phyloP scores from a whole-genome alignment of 768 basidiomycete genomes.

The Imleria badia region DNA sequence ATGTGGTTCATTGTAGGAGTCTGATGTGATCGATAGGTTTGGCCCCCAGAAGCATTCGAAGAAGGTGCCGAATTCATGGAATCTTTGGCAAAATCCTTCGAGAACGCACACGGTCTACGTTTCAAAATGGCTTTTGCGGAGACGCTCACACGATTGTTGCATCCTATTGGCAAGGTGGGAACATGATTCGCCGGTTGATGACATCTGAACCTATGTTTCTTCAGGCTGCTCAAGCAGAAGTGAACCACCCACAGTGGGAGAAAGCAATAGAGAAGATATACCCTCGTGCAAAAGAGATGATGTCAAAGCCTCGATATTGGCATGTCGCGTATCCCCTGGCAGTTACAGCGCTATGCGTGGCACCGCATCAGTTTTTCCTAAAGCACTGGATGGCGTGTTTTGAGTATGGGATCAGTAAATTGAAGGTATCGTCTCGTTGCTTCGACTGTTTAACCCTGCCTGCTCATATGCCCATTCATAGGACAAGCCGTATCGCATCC shows the following conservation, averaged over 20 bases:
- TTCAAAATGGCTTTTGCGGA: conserved; percentile 88
- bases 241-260: conserved; percentile 93
- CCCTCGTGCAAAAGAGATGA: conserved; percentile 81
- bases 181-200: background rate
- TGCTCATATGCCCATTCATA: conserved; percentile 29
- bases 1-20: background rate
- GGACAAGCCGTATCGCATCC: conserved; percentile 73
- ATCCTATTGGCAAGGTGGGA: conserved; percentile 83
- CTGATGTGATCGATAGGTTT: conserved; percentile 55
- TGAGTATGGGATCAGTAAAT: conserved; percentile 67
- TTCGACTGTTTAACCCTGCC: background rate
- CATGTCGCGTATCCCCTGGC: conserved; percentile 80
- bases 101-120: conserved; percentile 77
- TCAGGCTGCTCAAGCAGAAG: conserved; percentile 92
- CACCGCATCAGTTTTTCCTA: conserved; percentile 81
- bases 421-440: conserved; percentile 60
- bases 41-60: conserved; percentile 91
- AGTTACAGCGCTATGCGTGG: conserved; percentile 82
- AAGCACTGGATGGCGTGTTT: conserved; percentile 78
- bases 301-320: conserved; percentile 90
- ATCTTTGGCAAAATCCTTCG: conserved; percentile 77
- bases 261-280: conserved; percentile 85
- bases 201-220: background rate
- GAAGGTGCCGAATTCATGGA: conserved; percentile 91
- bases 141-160: conserved; percentile 69